Evolutionary conservation across 345 rosid species (phyloP).

Genomic region (Sapria himalayana): DNA sequence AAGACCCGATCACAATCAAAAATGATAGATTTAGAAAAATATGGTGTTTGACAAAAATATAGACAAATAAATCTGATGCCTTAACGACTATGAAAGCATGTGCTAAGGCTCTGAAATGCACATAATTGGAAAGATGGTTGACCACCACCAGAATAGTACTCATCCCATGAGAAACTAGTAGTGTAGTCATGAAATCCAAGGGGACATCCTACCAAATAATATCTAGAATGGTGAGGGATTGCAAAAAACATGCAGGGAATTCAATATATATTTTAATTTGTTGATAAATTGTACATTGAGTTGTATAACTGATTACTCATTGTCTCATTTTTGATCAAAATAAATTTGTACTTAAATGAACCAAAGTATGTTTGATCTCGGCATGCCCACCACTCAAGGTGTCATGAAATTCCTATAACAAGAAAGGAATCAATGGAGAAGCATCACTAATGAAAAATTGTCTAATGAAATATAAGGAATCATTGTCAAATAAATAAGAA

Average conservation of each 20-base stretch:
- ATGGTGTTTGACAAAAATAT: neutral
- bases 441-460: neutral
- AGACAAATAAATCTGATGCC: neutral
- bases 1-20: neutral
- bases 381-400: neutral
- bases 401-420: neutral
- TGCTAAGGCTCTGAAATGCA: neutral
- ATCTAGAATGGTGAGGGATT: neutral
- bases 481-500: neutral
- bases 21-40: neutral
- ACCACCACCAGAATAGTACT: slow-evolving; percentile 1
- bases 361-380: neutral
- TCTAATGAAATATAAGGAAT: neutral
- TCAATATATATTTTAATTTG: neutral
- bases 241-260: neutral
- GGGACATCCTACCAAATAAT: no score
- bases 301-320: no score
- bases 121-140: neutral
- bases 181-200: slow-evolving; percentile 1
- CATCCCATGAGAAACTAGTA: neutral
- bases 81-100: neutral
- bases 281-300: neutral
- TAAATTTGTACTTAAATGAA: no score
- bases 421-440: no score
- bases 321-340: no score